These are phyloP conservation scores for Boletus coccyginus DNA, from an alignment of 768 basidiomycete species.

Conservation along the genomic window DNA sequence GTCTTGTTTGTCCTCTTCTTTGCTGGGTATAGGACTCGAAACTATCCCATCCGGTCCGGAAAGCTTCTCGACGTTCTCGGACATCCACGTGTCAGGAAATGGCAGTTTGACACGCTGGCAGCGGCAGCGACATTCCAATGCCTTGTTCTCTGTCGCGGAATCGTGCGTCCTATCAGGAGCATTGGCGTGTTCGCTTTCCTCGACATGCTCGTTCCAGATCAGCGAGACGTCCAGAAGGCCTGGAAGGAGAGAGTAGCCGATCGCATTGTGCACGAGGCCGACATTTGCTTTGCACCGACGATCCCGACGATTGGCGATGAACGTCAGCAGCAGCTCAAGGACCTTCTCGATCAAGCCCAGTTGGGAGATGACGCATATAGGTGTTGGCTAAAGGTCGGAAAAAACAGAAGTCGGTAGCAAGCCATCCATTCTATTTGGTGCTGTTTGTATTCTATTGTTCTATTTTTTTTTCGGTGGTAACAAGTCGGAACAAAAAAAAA, in stretches of 20 bases:
- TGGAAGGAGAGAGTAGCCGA: slow-evolving; percentile 2
- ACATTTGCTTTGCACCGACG: neutral
- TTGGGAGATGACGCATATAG: neutral
- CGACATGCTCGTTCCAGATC: neutral
- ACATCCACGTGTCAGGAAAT: neutral
- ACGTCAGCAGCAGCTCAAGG: neutral
- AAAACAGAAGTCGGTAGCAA: no score
- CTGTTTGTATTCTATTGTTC: no score
- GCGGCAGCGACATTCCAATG: neutral
- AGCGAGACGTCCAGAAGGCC: neutral
- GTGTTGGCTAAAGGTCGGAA: no score
- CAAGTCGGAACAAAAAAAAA: no score
- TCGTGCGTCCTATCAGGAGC: neutral
- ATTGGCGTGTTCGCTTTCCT: neutral
- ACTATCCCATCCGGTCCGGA: neutral
- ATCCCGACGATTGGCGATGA: neutral
- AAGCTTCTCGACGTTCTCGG: neutral
- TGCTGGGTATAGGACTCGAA: neutral
- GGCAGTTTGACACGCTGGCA: neutral
- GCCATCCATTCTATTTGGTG: no score
- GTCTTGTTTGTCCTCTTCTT: neutral
- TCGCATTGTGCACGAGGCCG: neutral
- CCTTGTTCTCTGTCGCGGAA: neutral
- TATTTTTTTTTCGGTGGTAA: no score
- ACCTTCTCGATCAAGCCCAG: neutral